Base-by-base conservation (phyloP, 1,284 basidiomycete species). In the Ganoderma lingzhi region DNA sequence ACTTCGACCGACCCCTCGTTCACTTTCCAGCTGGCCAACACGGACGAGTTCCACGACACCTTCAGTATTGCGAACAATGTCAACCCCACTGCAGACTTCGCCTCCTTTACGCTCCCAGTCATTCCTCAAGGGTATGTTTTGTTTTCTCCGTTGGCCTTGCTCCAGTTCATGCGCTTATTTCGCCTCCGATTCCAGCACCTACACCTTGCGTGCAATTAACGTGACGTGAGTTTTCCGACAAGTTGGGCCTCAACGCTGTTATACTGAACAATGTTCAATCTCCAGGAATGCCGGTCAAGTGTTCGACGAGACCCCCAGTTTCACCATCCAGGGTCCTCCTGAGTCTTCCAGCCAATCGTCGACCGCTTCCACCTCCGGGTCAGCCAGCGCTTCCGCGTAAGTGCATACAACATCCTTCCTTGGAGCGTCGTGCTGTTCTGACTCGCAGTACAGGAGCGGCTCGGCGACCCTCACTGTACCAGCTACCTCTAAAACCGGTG, bases 51-150 rank as follows among this genome's bases (percentile, higher is more conserved):
- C 84, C 80, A 90, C 78, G 80, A 87, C 70, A 70, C 82, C 0
- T 86, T 86, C 63, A 90, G 86, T 53, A 83, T 93, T 66, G 86
- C 83, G 14, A 91, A 87, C 82, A 90, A 88, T 71, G 80, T 93
- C 0, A 74, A 81, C 30, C 82, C 86, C 0, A 62, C 79, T 1
- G 17, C 68, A 0, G 80, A 83, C 6, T 60, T 76, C 4, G 0
- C 87, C 4, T 82, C 79, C 0, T 55, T 93, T 32, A 64, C 69
- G 0, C 74, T 92, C 15, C 90, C 90, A 12, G 69, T 82, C 39
- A 84, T 93, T n/a, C 85, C 85, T 1, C 72, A 70, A 15, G 81
- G 80, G 91, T 92, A 74, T 65, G 87, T 71, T 14, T 64, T 65
- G 87, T 71, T 14, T 64, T 23, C 74, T 51, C 9, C 23, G 9